These are phyloP conservation scores for Pisolithus tinctorius DNA, from an alignment of 768 basidiomycete genomes.

Conservation along the genomic window DNA sequence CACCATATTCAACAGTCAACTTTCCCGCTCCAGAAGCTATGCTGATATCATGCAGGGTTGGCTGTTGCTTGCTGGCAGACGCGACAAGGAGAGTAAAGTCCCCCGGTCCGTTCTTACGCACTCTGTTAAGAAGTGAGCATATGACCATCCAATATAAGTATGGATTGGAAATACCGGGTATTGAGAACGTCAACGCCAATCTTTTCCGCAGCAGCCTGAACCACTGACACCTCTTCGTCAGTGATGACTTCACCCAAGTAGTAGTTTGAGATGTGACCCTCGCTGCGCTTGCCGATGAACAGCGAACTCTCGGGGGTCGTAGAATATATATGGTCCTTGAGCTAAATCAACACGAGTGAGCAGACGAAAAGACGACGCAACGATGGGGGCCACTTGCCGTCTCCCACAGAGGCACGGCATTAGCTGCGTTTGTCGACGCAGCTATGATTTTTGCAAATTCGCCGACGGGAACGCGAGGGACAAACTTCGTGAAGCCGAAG, in stretches of 20 bases:
- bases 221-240: conserved; percentile 71
- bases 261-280: conserved; percentile 80
- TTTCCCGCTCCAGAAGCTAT: conserved; percentile 36
- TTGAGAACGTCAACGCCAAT: conserved; percentile 73
- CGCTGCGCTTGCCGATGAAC: conserved; percentile 71
- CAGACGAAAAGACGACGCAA: background rate
- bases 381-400: conserved; percentile 34
- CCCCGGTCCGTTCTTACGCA: conserved; percentile 57
- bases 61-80: conserved; percentile 44
- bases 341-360: conserved; percentile 30
- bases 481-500: conserved; percentile 83
- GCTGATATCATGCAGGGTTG: conserved; percentile 40
- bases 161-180: conserved; percentile 49
- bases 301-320: conserved; percentile 56
- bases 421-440: conserved; percentile 50
- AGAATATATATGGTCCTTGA: conserved; percentile 72
- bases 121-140: conserved; percentile 33
- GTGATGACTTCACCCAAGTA: conserved; percentile 68
- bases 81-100: conserved; percentile 73
- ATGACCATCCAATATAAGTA: background rate
- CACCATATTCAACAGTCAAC: conserved; percentile 68
- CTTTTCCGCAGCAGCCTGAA: conserved; percentile 72
- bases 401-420: conserved; percentile 56
- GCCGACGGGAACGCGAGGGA: conserved; percentile 58
- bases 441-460: conserved; percentile 61